A percentile compares a stretch with the other conserved stretches of the same genome.
Evolutionary conservation across 2,329 filamentous ascomycete species (phyloP).

Genomic region (Teratosphaeria viscida): DNA sequence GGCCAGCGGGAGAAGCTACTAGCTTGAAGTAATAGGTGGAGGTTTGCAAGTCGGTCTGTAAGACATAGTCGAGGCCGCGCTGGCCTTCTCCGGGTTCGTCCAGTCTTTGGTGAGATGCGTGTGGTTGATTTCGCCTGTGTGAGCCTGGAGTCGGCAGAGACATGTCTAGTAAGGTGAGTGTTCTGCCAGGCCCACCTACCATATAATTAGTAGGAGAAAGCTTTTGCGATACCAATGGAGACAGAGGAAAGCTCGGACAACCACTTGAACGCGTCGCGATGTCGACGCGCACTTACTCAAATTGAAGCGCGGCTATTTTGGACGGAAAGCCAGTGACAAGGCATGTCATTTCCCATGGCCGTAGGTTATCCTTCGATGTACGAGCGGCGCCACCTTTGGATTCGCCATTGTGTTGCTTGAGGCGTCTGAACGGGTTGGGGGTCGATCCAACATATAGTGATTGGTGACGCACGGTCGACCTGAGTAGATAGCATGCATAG

Average conservation of each 20-base stretch:
- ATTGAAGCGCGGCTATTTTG: slow-evolving; percentile 78
- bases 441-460: slow-evolving; percentile 86
- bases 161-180: slow-evolving; percentile 68
- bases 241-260: neutral
- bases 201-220: neutral
- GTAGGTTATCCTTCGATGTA: slow-evolving; percentile 56
- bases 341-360: slow-evolving; percentile 86
- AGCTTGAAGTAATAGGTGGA: slow-evolving; percentile 70
- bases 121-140: slow-evolving; percentile 32
- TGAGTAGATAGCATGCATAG: slow-evolving; percentile 86
- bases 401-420: slow-evolving; percentile 85
- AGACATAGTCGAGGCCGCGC: slow-evolving; percentile 51
- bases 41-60: slow-evolving; percentile 61
- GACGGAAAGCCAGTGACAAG: slow-evolving; percentile 84
- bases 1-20: slow-evolving; percentile 78
- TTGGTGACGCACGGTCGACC: slow-evolving; percentile 63
- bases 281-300: slow-evolving; percentile 55
- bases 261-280: neutral
- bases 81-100: slow-evolving; percentile 37
- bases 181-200: slow-evolving; percentile 85
- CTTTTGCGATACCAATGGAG: neutral
- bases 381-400: slow-evolving; percentile 69
- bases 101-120: slow-evolving; percentile 27
- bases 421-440: slow-evolving; percentile 70
- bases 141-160: slow-evolving; percentile 54